Base-by-base conservation (phyloP, 2,329 filamentous ascomycete genomes). In the Fusarium sp. region DNA sequence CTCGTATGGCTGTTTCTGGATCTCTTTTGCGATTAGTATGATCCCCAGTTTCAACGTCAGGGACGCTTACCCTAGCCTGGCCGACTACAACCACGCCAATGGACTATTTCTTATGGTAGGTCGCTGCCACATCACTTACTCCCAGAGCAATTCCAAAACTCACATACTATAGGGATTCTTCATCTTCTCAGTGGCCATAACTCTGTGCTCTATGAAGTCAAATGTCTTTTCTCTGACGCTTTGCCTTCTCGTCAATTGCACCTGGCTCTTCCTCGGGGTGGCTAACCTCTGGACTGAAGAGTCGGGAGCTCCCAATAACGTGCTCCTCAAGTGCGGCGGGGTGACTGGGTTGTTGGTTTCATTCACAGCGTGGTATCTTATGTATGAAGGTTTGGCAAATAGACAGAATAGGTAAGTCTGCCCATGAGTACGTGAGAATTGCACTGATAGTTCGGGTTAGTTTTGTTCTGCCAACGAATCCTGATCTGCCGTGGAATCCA, bases 181-280 rank as follows among this genome's bases (percentile, higher is more conserved):
- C 4, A 60, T 67, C 22, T 67, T 67, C 39, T 67, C 62, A 14
- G 65, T 66, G 4, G 62, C 65, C 0, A 60, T 67, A 7, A 67
- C 65, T 6, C 5, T 67, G 3, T 59, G 51, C 28, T 45, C 65
- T 0, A 67, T 67, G 65, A 67, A 66, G 39, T 67, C 65, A 0
- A 66, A 66, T 36, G 65, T 66, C 20, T 67, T 67, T 42, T 67
- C 65, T 66, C 17, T 67, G 14, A 60, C 65, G 18, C 65, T 67
- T 20, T 67, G 44, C 4, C 39, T 67, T 5, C 65, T 67, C 8
- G 62, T 67, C 0, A 67, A 67, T 18, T 67, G 45, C 62, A 67
- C 65, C 7, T 67, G 65, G 65, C 28, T 67, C 1, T 42, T 67
- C 2, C 65, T 67, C 7, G 32, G 53, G 1, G 4, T 66, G 4